Base-by-base conservation (phyloP, 1,284 basidiomycete genomes). In the Athelia psychrophila region DNA sequence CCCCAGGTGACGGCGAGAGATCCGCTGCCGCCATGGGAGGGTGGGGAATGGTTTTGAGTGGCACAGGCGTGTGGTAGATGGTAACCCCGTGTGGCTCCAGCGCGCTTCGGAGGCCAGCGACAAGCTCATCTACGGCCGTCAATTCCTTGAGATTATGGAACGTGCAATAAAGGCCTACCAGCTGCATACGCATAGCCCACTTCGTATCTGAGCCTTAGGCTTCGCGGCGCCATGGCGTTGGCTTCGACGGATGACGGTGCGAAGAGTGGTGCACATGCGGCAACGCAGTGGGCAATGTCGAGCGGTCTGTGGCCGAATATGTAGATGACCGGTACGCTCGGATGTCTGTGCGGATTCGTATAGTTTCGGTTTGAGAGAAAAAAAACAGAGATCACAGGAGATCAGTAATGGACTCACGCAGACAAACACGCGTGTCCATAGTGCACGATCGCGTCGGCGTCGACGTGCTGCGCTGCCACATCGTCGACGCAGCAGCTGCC, bases 401-500 rank as follows among this genome's bases (percentile, higher is more conserved):
- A n/a, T 16, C 18, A 36, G 24, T 16, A 44, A 42, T 4, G 15
- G 15, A 74, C 89, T 55, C 57, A 92, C 91, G 84, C 81, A 66
- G 88, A 95, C 74, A 99, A 81, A 69, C 97, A 99, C 0, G 96
- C 95, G 72, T 98, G 93, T 1, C 97, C 96, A 63, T 97, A 98
- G 66, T 99, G 96, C 4, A 99, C 87, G 54, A 98, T 79, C 9
- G 89, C 81, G 63, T 98, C 92, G 0, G 95, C 94, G 56, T 95
- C 86, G 40, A 96, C 87, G 66, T 99, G 97, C 57, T 95, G 87
- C 4, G 96, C 95, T 8, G 94, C 91, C 3, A 99, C 89, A 62
- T 98, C 92, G 65, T 99, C 97, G 3, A 97, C 94, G 65, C 96
- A 99, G 65, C 96, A 99, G 62, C 94, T 95, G 66, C 95, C 96